phyloP scores from a whole-genome alignment of 164 flowering plant species.

The Magnolia kwangsiensis region DNA sequence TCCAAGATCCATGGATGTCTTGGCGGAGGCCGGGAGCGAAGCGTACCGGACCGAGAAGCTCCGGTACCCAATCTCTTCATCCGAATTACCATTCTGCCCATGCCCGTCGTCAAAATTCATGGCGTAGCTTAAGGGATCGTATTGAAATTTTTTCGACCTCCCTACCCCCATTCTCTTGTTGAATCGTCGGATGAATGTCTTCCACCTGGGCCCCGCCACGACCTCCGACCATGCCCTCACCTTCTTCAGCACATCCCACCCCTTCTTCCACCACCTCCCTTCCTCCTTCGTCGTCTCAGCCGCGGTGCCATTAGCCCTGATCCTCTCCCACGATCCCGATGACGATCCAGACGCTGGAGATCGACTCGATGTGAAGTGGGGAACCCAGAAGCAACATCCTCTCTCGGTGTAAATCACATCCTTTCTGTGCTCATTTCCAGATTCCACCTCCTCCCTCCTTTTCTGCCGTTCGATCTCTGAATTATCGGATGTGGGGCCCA shows the following conservation, averaged over 20 bases:
- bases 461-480: not conserved
- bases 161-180: slow-evolving; percentile 27
- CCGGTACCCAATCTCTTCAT: not conserved
- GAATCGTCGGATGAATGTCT: slow-evolving; percentile 77
- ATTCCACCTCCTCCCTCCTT: not conserved
- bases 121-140: slow-evolving; percentile 76
- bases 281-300: slow-evolving; percentile 1
- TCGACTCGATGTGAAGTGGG: not conserved
- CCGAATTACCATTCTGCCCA: not conserved
- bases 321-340: not conserved
- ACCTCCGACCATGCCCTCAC: slow-evolving; percentile 81
- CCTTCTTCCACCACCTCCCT: slow-evolving; percentile 21
- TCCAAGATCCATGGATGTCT: slow-evolving; percentile 10
- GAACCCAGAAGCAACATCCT: slow-evolving; percentile 6
- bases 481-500: not conserved
- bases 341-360: not conserved
- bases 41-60: slow-evolving; percentile 17
- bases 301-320: not conserved
- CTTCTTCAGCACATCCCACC: slow-evolving; percentile 29
- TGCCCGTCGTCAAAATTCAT: slow-evolving; percentile 75
- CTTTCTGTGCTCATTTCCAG: no score
- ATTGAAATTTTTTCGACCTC: slow-evolving; percentile 44
- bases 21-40: slow-evolving; percentile 1
- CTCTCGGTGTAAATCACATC: not conserved
- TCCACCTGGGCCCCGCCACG: slow-evolving; percentile 86